Conservation (phyloP, 192 early-diverging fungal species). For the Chytriomyces confervae region DNA sequence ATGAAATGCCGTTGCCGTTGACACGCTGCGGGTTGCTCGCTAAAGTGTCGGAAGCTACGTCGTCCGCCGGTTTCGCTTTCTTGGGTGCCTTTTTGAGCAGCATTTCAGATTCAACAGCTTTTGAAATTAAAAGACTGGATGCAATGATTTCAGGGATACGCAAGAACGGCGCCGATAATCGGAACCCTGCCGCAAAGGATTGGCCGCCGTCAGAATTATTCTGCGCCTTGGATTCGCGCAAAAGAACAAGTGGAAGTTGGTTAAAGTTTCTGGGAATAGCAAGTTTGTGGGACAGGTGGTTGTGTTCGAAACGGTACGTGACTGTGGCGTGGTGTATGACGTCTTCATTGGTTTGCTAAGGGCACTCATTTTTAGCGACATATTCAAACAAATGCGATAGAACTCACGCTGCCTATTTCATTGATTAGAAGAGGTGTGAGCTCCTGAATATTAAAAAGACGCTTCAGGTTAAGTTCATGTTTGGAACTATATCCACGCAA, state of each 20-base stretch:
- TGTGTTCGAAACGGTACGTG: conserved; percentile 46
- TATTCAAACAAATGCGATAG: neutral
- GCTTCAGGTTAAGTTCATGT: neutral
- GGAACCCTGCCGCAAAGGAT: neutral
- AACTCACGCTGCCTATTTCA: neutral
- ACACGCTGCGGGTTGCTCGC: neutral
- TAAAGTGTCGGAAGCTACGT: neutral
- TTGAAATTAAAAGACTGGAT: conserved; percentile 32
- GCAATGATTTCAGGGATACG: conserved; percentile 43
- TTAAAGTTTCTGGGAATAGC: conserved; percentile 1
- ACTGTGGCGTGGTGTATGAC: neutral
- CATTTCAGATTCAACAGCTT: conserved; percentile 26
- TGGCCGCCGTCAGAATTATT: neutral
- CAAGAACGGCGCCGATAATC: conserved; percentile 27
- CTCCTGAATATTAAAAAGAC: neutral
- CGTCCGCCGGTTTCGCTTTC: neutral
- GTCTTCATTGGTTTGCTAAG: neutral
- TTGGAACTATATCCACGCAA: neutral
- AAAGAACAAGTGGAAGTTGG: conserved; percentile 14
- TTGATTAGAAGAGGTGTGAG: neutral
- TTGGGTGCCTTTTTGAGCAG: conserved; percentile 4
- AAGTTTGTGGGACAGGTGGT: conserved; percentile 35
- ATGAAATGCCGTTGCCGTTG: conserved; percentile 36
- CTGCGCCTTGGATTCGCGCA: neutral
- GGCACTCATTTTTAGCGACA: neutral